These are phyloP conservation scores for Saccharomyces hybrid DNA, from an alignment of 1,139 yeast genomes.

Conservation along the genomic window DNA sequence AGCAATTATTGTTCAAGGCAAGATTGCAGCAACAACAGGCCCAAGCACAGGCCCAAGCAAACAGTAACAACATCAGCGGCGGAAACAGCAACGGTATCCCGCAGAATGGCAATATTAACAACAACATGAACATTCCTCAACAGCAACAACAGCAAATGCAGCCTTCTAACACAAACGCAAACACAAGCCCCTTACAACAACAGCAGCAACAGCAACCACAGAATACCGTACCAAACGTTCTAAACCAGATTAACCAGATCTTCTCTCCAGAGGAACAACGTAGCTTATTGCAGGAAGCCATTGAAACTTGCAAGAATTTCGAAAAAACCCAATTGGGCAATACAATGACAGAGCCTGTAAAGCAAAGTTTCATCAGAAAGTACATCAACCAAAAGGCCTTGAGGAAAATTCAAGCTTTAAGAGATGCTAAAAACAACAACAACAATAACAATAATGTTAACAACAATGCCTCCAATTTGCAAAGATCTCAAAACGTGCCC, in stretches of 20 bases:
- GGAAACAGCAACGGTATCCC: conserved; percentile 13
- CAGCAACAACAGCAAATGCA: conserved; percentile 13
- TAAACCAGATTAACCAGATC: conserved; percentile 32
- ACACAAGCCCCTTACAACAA: conserved; percentile 4
- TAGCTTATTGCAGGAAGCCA: conserved; percentile 27
- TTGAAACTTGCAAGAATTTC: conserved; percentile 28
- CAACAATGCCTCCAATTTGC: conserved; percentile 5
- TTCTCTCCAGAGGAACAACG: conserved; percentile 33
- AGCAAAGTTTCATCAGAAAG: conserved; percentile 29
- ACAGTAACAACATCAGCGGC: conserved; percentile 16
- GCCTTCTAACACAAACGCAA: not conserved
- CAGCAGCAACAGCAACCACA: conserved; percentile 20
- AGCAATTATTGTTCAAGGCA: conserved; percentile 29
- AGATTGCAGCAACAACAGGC: conserved; percentile 23
- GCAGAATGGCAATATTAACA: not conserved
- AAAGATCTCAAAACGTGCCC: not conserved
- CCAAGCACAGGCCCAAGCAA: conserved; percentile 5
- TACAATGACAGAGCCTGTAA: conserved; percentile 24
- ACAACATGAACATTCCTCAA: conserved; percentile 2
- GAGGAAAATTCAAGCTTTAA: conserved; percentile 32
- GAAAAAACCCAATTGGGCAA: conserved; percentile 26
- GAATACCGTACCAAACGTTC: conserved; percentile 31
- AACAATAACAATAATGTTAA: conserved; percentile 6
- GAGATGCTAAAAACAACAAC: conserved; percentile 23
- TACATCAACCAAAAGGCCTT: conserved; percentile 37